Conservation (phyloP, 2,329 filamentous ascomycete genomes). For the Diaporthe eres region DNA sequence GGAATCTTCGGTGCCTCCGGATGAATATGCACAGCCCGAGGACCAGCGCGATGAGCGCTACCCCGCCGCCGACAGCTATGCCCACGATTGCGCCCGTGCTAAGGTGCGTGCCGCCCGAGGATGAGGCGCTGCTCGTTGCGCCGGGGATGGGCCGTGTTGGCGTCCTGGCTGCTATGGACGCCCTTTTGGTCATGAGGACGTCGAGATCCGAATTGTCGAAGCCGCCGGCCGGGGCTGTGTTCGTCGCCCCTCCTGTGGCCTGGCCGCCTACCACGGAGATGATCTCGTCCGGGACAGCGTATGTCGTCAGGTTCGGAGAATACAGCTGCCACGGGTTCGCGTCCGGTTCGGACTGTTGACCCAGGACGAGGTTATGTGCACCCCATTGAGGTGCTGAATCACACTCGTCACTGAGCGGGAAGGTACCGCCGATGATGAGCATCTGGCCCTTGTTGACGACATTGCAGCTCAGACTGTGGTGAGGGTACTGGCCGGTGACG, state of each 20-base stretch:
- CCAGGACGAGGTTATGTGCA: constrained; percentile 69
- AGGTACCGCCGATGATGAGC: constrained; percentile 73
- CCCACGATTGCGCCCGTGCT: constrained; percentile 60
- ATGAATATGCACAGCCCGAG: constrained; percentile 51
- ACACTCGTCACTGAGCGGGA: constrained; percentile 63
- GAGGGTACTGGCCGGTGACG: constrained; percentile 58
- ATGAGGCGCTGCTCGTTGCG: constrained; percentile 40
- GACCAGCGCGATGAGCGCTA: constrained; percentile 48
- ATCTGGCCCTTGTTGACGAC: constrained; percentile 71
- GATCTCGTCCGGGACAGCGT: constrained; percentile 68
- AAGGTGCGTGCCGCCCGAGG: constrained; percentile 42
- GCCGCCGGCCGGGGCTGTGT: constrained; percentile 61
- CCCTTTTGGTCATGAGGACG: constrained; percentile 67
- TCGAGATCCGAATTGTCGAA: constrained; percentile 66
- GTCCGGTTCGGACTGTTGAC: constrained; percentile 60
- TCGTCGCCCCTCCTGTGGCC: constrained; percentile 67
- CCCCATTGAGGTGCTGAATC: constrained; percentile 68
- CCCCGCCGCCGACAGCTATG: constrained; percentile 57
- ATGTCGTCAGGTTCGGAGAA: constrained; percentile 62
- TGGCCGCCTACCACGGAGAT: constrained; percentile 65
- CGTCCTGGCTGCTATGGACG: constrained; percentile 60
- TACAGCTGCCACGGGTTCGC: constrained; percentile 66
- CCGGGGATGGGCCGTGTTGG: constrained; percentile 62
- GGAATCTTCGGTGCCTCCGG: constrained; percentile 44
- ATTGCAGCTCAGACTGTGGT: constrained; percentile 71